Evolutionary conservation across 2,329 filamentous ascomycete genomes (phyloP).

Genomic region (Trichoderma atrobrunneum): DNA sequence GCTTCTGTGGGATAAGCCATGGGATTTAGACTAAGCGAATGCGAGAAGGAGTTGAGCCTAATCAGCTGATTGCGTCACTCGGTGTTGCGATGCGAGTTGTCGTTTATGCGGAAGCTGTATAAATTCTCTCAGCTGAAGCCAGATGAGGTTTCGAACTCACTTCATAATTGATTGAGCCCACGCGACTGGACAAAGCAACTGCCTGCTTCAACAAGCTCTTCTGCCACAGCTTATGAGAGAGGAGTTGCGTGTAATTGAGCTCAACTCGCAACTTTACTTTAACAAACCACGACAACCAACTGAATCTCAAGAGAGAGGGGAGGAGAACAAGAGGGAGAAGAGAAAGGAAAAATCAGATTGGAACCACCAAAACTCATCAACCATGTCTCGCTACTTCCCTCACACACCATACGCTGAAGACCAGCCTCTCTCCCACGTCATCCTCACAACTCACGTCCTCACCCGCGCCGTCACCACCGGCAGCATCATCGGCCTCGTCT

Average conservation of each 20-base stretch:
- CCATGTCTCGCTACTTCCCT: conserved; percentile 53
- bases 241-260: neutral
- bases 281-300: neutral
- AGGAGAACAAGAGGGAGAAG: neutral
- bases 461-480: conserved; percentile 54
- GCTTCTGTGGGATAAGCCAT: neutral
- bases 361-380: conserved; percentile 26
- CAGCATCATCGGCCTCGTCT: conserved; percentile 45
- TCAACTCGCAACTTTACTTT: neutral
- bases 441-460: conserved; percentile 59
- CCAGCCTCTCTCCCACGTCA: conserved; percentile 51
- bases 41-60: neutral
- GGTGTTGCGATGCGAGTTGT: neutral
- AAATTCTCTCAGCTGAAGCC: neutral
- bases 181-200: neutral
- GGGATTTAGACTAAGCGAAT: neutral
- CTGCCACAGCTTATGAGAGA: neutral
- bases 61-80: conserved; percentile 14
- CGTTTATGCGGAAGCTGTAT: neutral
- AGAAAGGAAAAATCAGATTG: neutral
- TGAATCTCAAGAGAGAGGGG: neutral
- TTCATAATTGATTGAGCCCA: neutral
- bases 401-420: conserved; percentile 61
- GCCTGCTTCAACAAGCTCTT: neutral
- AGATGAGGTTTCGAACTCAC: neutral